Percentiles rank a stretch among this genome's conserved stretches.
Conservation (phyloP, 257 asterid species). For the Pogostemon cablin region DNA sequence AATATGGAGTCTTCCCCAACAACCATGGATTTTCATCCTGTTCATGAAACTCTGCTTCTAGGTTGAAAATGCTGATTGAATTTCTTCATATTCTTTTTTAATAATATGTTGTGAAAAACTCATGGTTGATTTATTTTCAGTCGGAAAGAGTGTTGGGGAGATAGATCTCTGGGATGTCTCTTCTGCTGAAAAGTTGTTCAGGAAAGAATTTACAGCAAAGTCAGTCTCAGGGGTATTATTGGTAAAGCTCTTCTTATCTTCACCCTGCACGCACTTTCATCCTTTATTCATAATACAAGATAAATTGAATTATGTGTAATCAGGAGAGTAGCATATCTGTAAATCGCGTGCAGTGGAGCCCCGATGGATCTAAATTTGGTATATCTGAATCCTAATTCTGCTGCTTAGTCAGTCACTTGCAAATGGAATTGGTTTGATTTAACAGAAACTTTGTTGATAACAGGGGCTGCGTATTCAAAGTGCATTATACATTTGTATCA, state of each 20-base stretch:
- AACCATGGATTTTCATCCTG: constrained; percentile 79
- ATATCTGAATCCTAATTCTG: constrained; percentile 14
- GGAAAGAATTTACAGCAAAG: constrained; percentile 40
- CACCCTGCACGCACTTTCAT: background rate
- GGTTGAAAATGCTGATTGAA: constrained; percentile 42
- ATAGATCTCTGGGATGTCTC: constrained; percentile 65
- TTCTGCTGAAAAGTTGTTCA: constrained; percentile 47
- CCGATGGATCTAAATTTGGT: constrained; percentile 68
- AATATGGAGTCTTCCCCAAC: constrained; percentile 46
- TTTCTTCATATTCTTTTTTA: constrained; percentile 11
- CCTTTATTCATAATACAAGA: constrained; percentile 16
- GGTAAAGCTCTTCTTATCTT: constrained; percentile 41
- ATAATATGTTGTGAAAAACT: constrained; percentile 23
- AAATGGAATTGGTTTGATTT: background rate
- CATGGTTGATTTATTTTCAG: constrained; percentile 39
- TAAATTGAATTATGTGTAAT: constrained; percentile 21
- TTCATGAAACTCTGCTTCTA: constrained; percentile 58
- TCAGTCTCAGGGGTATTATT: constrained; percentile 36
- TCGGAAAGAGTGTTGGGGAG: constrained; percentile 60
- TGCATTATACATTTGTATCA: constrained; percentile 44
- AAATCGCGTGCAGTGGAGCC: constrained; percentile 64
- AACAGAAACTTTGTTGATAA: constrained; percentile 22
- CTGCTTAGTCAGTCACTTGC: constrained; percentile 5
- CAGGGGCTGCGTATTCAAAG: constrained; percentile 69
- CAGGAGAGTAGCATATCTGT: constrained; percentile 51